These are phyloP conservation scores for Amniculicola lignicola DNA, from an alignment of 495 filamentous ascomycete species.

Conservation along the genomic window DNA sequence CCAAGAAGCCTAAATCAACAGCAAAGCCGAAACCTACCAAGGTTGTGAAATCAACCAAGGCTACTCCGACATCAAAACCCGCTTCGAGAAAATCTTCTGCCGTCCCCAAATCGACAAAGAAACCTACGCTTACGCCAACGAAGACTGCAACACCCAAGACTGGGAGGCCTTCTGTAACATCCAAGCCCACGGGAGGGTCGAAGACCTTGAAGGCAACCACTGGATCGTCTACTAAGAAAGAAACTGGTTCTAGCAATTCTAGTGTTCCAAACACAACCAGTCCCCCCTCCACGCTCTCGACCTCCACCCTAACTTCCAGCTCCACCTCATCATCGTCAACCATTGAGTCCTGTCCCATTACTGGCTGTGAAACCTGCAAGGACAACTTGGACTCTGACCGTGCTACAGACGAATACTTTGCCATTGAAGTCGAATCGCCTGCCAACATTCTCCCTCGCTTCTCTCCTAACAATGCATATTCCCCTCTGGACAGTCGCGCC, in stretches of 20 bases:
- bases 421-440: not conserved
- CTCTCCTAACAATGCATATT: not conserved
- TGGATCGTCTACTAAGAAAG: too few species aligned
- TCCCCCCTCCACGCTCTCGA: not conserved
- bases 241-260: not conserved
- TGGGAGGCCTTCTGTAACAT: too few species aligned
- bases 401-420: slow-evolving; percentile 12
- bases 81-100: too few species aligned
- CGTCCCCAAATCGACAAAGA: too few species aligned
- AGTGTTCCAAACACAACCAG: not conserved
- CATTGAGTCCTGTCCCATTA: slow-evolving; percentile 3
- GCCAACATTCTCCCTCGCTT: not conserved
- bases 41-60: too few species aligned
- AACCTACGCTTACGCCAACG: too few species aligned
- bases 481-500: not conserved
- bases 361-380: slow-evolving; percentile 7
- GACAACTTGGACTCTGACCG: slow-evolving; percentile 6
- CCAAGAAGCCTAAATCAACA: not conserved
- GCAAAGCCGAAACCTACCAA: too few species aligned
- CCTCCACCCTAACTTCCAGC: not conserved
- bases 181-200: too few species aligned
- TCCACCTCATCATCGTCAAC: not conserved
- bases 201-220: too few species aligned
- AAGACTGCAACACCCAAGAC: too few species aligned
- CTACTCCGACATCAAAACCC: too few species aligned